Evolutionary conservation across 805 yeast genomes (phyloP), one percentile per base, ranked within the genome.

Genomic region (Yamadazyma nakazawae): DNA sequence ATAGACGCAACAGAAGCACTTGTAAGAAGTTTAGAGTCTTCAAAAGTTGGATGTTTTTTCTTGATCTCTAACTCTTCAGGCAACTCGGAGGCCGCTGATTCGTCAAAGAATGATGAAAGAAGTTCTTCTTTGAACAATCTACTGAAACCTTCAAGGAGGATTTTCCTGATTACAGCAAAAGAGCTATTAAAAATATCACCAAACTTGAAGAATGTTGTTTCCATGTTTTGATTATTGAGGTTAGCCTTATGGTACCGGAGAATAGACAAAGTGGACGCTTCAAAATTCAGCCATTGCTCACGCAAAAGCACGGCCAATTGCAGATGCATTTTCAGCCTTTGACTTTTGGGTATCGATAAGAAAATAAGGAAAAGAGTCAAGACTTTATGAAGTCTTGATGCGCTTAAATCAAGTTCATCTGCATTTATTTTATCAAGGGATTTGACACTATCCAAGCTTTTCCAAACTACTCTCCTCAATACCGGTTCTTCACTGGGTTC

Each of bases 361-460:
- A 80, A 55, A 0, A 78, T 51, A 28, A 85, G 64, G 17, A 77
- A 49, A 49, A 84, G 75, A 0, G 84, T 67, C 10, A 84, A 43
- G 2, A 85, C 40, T 5, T 67, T 66, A 2, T 68, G 62, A 28
- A 84, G 48, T 5, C 69, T 71, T 0, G 55, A 43, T 0, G 79
- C 80, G 0, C 73, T 56, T 0, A 84, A 49, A 2, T 54, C 49
- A 34, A 75, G 47, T 2, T 62, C 53, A 0, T 67, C 62, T 0
- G 74, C 41, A n/a, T 75, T 72, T 11, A 76, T 57, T 2, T 63
- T 67, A 57, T 80, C 84, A 53, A 68, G 74, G 1, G 63, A 58
- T 11, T n/a, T 19, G 5, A 47, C 32, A n/a, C 46, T 36, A 5
- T 25, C 41, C 31, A 43, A 30, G 12, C 37, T 12, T 21, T 32